phyloP scores from a whole-genome alignment of 768 basidiomycete species.

The Boletus eberwhitei region DNA sequence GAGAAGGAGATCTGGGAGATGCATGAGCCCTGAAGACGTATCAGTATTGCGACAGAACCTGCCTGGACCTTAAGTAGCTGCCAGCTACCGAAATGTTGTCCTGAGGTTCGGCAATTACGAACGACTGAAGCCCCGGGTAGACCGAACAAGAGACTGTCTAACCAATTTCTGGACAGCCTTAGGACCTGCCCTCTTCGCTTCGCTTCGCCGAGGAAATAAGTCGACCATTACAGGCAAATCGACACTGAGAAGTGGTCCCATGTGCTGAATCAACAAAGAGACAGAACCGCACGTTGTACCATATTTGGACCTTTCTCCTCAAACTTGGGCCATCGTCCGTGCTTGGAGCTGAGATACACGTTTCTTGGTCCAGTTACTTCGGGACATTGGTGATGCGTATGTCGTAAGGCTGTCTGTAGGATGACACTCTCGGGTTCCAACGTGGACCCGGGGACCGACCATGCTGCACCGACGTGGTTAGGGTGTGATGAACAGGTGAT shows the following conservation, averaged over 20 bases:
- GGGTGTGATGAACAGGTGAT: neutral
- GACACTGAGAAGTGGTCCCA: neutral
- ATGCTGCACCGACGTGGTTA: neutral
- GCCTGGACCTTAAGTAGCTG: neutral
- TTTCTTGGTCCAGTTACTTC: neutral
- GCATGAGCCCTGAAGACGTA: neutral
- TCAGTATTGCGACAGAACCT: neutral
- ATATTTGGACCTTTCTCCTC: neutral
- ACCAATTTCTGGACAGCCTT: neutral
- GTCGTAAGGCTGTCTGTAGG: neutral
- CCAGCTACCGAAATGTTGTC: neutral
- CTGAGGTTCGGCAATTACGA: neutral
- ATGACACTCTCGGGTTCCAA: neutral
- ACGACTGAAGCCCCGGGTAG: too few species aligned
- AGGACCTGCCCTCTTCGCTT: neutral
- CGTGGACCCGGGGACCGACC: neutral
- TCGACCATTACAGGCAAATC: neutral
- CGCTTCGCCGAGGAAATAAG: neutral
- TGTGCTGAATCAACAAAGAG: neutral
- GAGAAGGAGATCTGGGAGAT: conserved; percentile 1
- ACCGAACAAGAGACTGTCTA: neutral
- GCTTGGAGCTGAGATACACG: neutral
- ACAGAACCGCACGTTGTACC: neutral
- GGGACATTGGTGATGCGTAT: neutral
- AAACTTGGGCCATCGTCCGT: neutral